A percentile compares a stretch with the other conserved stretches of the same genome.
Conservation (phyloP, 495 filamentous ascomycete species). For the Annulohypoxylon nitens region DNA sequence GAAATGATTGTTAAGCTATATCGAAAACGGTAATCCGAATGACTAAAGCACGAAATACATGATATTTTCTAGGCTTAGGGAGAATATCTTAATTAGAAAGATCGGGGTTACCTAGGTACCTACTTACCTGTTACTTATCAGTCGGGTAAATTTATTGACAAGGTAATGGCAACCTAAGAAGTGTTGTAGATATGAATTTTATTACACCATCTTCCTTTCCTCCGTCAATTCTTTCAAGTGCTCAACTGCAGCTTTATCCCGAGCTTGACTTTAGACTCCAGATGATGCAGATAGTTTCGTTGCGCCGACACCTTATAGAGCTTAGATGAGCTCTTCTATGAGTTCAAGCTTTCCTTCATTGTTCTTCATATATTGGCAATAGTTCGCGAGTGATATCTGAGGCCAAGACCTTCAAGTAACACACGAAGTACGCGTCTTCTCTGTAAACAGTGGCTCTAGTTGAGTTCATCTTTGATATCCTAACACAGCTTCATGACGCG, state of each 20-base stretch:
- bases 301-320: neutral
- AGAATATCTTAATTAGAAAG: neutral
- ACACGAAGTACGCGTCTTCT: neutral
- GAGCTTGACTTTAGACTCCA: neutral
- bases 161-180: no score
- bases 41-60: neutral
- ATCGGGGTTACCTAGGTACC: neutral
- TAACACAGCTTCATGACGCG: neutral
- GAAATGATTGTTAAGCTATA: slow-evolving; percentile 1
- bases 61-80: neutral
- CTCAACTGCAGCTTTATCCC: neutral
- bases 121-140: no score
- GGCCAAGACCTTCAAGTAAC: neutral
- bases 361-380: neutral
- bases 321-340: neutral
- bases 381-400: neutral
- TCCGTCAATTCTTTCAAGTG: neutral
- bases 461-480: neutral
- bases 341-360: neutral
- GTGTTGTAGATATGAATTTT: no score
- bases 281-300: neutral
- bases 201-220: neutral
- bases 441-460: neutral
- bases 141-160: no score
- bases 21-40: neutral